Conservation (phyloP, 2,329 filamentous ascomycete genomes). For the Aspergillus clavatus region DNA sequence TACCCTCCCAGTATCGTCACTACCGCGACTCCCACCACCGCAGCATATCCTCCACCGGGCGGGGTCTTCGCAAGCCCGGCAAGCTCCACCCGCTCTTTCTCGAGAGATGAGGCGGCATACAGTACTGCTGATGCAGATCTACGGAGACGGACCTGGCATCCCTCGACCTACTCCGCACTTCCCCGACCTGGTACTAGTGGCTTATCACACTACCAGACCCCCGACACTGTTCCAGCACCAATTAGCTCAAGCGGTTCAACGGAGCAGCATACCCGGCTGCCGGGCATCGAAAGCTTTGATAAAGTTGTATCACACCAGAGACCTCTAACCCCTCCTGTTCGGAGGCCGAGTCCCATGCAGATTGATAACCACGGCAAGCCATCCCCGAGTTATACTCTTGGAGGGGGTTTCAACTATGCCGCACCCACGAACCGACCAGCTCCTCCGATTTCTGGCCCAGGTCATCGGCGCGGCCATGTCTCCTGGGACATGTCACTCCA, state of each 20-base stretch:
- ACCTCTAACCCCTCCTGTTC: slow-evolving; percentile 58
- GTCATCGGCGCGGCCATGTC: slow-evolving; percentile 43
- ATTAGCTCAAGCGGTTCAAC: slow-evolving; percentile 49
- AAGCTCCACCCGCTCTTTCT: slow-evolving; percentile 51
- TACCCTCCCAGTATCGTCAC: slow-evolving; percentile 55
- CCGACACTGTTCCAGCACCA: slow-evolving; percentile 56
- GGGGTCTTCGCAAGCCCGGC: slow-evolving; percentile 65
- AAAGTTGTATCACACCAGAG: slow-evolving; percentile 59
- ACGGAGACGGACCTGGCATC: slow-evolving; percentile 86
- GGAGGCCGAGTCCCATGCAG: slow-evolving; percentile 71
- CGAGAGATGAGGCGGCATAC: slow-evolving; percentile 31
- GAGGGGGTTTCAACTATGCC: slow-evolving; percentile 32
- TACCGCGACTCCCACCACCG: slow-evolving; percentile 48
- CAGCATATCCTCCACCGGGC: slow-evolving; percentile 52
- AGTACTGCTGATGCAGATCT: slow-evolving; percentile 64
- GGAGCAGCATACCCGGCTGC: slow-evolving; percentile 64
- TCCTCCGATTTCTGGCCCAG: slow-evolving; percentile 41
- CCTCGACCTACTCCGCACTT: slow-evolving; percentile 60
- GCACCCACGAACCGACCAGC: slow-evolving; percentile 34
- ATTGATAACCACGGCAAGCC: slow-evolving; percentile 53
- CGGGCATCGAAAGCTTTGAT: slow-evolving; percentile 90
- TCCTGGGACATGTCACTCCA: slow-evolving; percentile 47
- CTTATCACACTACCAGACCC: slow-evolving; percentile 69
- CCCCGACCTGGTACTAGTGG: slow-evolving; percentile 65
- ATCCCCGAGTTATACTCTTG: slow-evolving; percentile 26